Base-by-base conservation (phyloP, 169 alveolate species). In the Besnoitia besnoiti region DNA sequence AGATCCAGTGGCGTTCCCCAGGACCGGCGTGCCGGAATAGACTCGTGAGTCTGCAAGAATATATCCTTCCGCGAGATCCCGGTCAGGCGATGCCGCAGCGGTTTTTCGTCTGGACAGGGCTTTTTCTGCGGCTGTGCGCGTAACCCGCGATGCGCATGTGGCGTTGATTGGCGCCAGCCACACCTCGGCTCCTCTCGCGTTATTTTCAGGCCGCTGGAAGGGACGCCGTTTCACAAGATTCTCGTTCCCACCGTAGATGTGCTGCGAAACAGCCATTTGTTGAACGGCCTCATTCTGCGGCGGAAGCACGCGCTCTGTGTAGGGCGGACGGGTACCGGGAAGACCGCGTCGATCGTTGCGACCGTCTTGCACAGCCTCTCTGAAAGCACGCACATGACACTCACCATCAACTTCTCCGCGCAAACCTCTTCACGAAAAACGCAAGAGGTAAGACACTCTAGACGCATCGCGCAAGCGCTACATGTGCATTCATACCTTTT, bases 261-360 rank as follows among this genome's bases (percentile, higher is more conserved):
- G 85, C 96, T 96, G 42, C 94, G 99, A 92, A 97, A 97, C 87
- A 95, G 97, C 61, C 95, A 94, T 92, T 92, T 97, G 46, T 95
- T 97, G 59, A 95, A 96, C 55, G 95, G 97, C 79, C 94, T 97
- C 59, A 87, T 97, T 30, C 94, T 95, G 79, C 93, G 96, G 89
- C 96, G 97, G 50, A 91, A 91, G 50, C 97, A 97, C 94, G 97
- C 96, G 12, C 95, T 98, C 46, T 92, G 96, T 21, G 98, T 97
- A 62, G 99, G 99, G 59, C 96, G 96, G 80, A 97, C 99, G 42
- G 99, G 99, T 85, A 97, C 98, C 2, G 99, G 99, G 39, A 98
- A 98, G 95, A 98, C 99, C 24, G 98, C 97, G 24, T 96, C 97
- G 39, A 96, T 97, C 37, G 97, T 96, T 85, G 96, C 97, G 91